Evolutionary conservation across 2,329 filamentous ascomycete genomes (phyloP).

Genomic region (Aspergillus pseudotamarii): DNA sequence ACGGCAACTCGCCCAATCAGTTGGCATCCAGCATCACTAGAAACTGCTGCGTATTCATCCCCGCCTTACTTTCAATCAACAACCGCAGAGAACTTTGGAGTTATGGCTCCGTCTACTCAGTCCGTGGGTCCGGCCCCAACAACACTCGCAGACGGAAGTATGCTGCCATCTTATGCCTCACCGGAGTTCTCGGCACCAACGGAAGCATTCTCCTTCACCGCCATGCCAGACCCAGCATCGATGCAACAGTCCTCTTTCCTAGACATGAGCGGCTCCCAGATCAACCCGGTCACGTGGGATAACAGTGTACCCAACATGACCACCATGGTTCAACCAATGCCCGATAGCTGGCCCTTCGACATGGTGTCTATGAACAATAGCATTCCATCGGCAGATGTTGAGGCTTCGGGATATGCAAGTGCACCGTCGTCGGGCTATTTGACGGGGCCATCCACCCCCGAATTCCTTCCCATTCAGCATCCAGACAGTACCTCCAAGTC

Average conservation of each 20-base stretch:
- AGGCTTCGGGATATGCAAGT: slow-evolving; percentile 37
- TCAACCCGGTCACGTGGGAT: slow-evolving; percentile 33
- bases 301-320: slow-evolving; percentile 19
- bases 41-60: slow-evolving; percentile 32
- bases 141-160: slow-evolving; percentile 21
- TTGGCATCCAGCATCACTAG: slow-evolving; percentile 70
- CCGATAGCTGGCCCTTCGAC: slow-evolving; percentile 36
- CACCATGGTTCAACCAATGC: slow-evolving; percentile 26
- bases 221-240: slow-evolving; percentile 23
- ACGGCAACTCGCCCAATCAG: slow-evolving; percentile 65
- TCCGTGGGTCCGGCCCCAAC: slow-evolving; percentile 21
- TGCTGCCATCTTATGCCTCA: slow-evolving; percentile 27
- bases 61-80: slow-evolving; percentile 24
- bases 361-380: slow-evolving; percentile 37
- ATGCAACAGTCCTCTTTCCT: slow-evolving; percentile 27
- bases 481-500: slow-evolving; percentile 30
- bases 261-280: slow-evolving; percentile 29
- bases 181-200: slow-evolving; percentile 24
- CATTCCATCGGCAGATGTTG: slow-evolving; percentile 33
- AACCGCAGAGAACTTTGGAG: slow-evolving; percentile 21
- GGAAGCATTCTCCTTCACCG: slow-evolving; percentile 26
- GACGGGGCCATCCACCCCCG: slow-evolving; percentile 41
- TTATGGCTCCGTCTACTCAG: slow-evolving; percentile 23
- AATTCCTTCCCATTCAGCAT: slow-evolving; percentile 41
- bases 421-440: slow-evolving; percentile 38